These are phyloP conservation scores for Periconia macrospinosa DNA, from an alignment of 2,329 filamentous ascomycete species.

Conservation along the genomic window DNA sequence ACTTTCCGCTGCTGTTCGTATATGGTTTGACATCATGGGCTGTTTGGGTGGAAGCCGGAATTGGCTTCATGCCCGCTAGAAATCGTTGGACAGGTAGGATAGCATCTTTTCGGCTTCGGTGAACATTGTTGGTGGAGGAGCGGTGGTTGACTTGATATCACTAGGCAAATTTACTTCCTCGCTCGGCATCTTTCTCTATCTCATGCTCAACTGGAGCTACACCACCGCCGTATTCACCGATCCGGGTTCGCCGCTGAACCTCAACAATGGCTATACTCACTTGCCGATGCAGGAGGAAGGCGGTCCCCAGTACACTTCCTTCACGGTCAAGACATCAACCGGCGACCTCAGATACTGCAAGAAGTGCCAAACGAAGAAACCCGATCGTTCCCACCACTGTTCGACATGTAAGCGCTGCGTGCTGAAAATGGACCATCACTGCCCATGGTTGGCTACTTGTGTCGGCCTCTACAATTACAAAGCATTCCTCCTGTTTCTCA, in stretches of 20 bases:
- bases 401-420: conserved; percentile 92
- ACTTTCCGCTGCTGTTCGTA: conserved; percentile 86
- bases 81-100: conserved; percentile 40
- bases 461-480: conserved; percentile 96
- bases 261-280: conserved; percentile 68
- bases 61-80: conserved; percentile 56
- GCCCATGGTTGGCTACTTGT: conserved; percentile 95
- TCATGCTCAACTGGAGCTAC: conserved; percentile 84
- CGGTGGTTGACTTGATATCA: conserved; percentile 30
- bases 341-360: conserved; percentile 91
- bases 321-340: conserved; percentile 84
- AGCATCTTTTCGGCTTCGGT: neutral
- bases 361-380: conserved; percentile 93
- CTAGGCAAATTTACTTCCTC: conserved; percentile 55
- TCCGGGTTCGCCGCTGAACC: conserved; percentile 68
- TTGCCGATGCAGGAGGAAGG: conserved; percentile 71
- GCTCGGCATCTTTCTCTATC: conserved; percentile 71
- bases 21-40: conserved; percentile 93
- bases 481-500: conserved; percentile 86
- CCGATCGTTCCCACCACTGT: conserved; percentile 95
- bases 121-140: neutral
- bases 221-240: conserved; percentile 90
- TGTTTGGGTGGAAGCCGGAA: conserved; percentile 78
- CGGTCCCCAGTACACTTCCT: conserved; percentile 64
- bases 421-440: conserved; percentile 99